Evolutionary conservation across 768 basidiomycete genomes (phyloP).

Genomic region (Russula dissimulans): DNA sequence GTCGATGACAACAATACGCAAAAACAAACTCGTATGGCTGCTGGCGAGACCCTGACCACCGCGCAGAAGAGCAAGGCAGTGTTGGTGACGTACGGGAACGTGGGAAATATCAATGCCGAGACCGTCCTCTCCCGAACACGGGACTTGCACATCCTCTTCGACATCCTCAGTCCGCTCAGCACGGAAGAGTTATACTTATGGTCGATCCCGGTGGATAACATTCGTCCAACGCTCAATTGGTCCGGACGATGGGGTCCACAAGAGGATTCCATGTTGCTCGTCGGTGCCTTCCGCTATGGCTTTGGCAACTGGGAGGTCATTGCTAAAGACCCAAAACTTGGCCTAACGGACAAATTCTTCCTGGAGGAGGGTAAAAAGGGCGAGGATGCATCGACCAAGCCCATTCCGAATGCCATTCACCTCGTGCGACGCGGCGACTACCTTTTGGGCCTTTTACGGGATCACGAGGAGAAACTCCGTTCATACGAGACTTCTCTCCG

Average conservation of each 20-base stretch:
- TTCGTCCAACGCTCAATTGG: constrained; percentile 93
- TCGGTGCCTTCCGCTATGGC: constrained; percentile 88
- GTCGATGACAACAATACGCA: constrained; percentile 78
- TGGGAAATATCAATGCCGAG: constrained; percentile 94
- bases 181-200: constrained; percentile 68
- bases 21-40: constrained; percentile 63
- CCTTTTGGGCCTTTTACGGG: constrained; percentile 71
- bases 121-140: constrained; percentile 85
- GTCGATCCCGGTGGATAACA: constrained; percentile 84
- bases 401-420: constrained; percentile 96
- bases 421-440: constrained; percentile 96
- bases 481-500: constrained; percentile 77
- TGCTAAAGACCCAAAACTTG: constrained; percentile 76
- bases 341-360: constrained; percentile 90
- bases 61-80: constrained; percentile 97
- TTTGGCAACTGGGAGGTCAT: constrained; percentile 98
- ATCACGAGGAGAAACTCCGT: constrained; percentile 85
- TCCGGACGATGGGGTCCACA: constrained; percentile 88
- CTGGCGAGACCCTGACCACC: constrained; percentile 83
- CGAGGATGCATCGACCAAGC: constrained; percentile 72
- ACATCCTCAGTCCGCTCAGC: constrained; percentile 57
- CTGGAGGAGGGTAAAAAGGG: constrained; percentile 96
- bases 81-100: constrained; percentile 80
- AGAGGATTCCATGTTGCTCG: constrained; percentile 90
- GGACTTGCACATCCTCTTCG: constrained; percentile 81